Conservation (phyloP, 768 basidiomycete genomes). For the Xerocomellus dryophilus region DNA sequence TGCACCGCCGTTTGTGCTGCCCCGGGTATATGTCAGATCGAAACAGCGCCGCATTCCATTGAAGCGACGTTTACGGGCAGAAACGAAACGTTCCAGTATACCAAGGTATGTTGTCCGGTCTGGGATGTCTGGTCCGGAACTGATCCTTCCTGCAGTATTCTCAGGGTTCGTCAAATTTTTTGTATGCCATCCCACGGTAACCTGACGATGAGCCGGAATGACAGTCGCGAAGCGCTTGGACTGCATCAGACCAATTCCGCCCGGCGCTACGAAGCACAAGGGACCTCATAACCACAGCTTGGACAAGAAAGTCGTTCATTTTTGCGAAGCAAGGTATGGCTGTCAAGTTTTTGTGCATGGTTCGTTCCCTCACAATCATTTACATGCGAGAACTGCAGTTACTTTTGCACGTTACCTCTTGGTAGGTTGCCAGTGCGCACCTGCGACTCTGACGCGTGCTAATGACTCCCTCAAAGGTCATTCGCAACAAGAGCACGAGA, state of each 20-base stretch:
- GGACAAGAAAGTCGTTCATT: slow-evolving; percentile 48
- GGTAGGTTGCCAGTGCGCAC: slow-evolving; percentile 33
- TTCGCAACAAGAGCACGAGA: slow-evolving; percentile 58
- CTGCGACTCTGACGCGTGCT: not conserved
- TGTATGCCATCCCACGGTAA: not conserved
- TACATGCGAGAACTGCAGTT: slow-evolving; percentile 55
- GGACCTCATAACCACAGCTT: slow-evolving; percentile 50
- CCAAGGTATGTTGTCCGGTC: slow-evolving; percentile 43
- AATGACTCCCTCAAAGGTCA: slow-evolving; percentile 40
- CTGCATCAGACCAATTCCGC: slow-evolving; percentile 46
- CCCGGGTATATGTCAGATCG: slow-evolving; percentile 55
- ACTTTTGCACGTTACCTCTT: slow-evolving; percentile 55
- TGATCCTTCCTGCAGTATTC: slow-evolving; percentile 39
- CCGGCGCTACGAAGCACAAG: slow-evolving; percentile 41
- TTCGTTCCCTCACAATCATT: not conserved
- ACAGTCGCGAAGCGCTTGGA: slow-evolving; percentile 49
- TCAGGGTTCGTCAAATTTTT: slow-evolving; percentile 40
- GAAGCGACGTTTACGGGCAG: slow-evolving; percentile 59
- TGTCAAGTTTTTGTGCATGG: not conserved
- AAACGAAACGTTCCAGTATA: slow-evolving; percentile 62
- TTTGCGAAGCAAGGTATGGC: slow-evolving; percentile 47
- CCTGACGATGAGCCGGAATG: not conserved
- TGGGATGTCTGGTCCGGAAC: not conserved
- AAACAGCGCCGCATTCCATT: slow-evolving; percentile 55
- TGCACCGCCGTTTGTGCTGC: slow-evolving; percentile 44